Conservation (phyloP, 2,329 filamentous ascomycete species). For the Didymella exigua region DNA sequence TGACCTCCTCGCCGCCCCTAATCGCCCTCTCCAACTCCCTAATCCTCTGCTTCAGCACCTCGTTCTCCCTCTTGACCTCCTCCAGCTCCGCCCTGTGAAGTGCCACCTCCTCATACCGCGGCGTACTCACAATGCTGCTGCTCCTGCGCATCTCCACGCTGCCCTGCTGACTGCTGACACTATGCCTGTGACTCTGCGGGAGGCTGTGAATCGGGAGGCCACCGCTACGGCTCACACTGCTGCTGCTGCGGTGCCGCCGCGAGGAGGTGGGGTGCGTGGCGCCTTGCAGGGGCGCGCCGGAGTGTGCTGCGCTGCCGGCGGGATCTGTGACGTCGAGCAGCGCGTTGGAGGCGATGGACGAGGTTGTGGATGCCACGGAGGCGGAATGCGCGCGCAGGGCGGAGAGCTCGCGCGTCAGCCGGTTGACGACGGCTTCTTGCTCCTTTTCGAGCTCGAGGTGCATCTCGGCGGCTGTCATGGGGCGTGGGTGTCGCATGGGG, state of each 20-base stretch:
- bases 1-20: slow-evolving; percentile 31
- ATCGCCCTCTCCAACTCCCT: slow-evolving; percentile 54
- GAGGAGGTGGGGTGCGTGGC: slow-evolving; percentile 60
- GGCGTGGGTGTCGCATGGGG: slow-evolving; percentile 83
- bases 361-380: slow-evolving; percentile 64
- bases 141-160: slow-evolving; percentile 32
- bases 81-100: slow-evolving; percentile 55
- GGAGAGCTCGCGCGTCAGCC: slow-evolving; percentile 85
- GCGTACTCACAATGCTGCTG: slow-evolving; percentile 46
- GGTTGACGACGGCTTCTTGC: slow-evolving; percentile 94
- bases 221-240: slow-evolving; percentile 54
- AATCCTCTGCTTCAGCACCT: slow-evolving; percentile 54
- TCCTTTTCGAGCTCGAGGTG: slow-evolving; percentile 92
- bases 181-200: slow-evolving; percentile 44
- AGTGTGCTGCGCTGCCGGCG: slow-evolving; percentile 46
- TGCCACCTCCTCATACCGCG: slow-evolving; percentile 52
- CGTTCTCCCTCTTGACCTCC: slow-evolving; percentile 58
- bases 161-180: slow-evolving; percentile 22
- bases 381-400: slow-evolving; percentile 75
- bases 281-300: slow-evolving; percentile 49
- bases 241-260: slow-evolving; percentile 63
- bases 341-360: slow-evolving; percentile 60
- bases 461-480: slow-evolving; percentile 85
- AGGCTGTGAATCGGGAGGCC: slow-evolving; percentile 36
- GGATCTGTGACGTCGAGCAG: slow-evolving; percentile 55